These are phyloP conservation scores for Auriculariales sp. DNA, from an alignment of 768 basidiomycete genomes.

Conservation along the genomic window DNA sequence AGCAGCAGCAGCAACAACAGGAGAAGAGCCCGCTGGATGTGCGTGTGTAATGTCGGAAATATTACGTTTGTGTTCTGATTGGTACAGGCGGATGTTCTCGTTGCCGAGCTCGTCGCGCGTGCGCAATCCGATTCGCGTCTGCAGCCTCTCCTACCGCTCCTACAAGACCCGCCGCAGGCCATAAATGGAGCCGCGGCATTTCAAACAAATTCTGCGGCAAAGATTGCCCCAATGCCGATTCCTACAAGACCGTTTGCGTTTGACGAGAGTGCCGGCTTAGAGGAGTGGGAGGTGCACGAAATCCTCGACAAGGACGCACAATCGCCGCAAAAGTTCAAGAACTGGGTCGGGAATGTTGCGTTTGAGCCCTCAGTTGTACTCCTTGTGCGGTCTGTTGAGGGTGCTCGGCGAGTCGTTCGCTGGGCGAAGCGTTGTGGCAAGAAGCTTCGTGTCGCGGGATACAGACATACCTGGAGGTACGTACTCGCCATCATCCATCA, in stretches of 20 bases:
- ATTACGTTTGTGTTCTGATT: too few relatives aligned
- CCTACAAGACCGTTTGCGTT: not conserved
- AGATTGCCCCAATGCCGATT: not conserved
- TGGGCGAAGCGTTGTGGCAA: not conserved
- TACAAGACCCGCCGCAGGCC: not conserved
- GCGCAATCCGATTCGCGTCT: not conserved
- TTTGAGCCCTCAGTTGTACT: conserved; percentile 1
- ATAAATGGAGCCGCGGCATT: not conserved
- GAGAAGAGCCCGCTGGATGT: too few relatives aligned
- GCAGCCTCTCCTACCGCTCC: not conserved
- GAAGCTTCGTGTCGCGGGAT: conserved; percentile 2
- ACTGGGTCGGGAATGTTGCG: conserved; percentile 1
- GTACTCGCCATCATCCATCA: not conserved
- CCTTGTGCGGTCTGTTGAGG: not conserved
- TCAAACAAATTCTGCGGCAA: not conserved
- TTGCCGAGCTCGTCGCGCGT: not conserved
- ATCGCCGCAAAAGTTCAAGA: not conserved
- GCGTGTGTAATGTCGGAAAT: too few relatives aligned
- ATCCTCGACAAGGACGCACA: not conserved
- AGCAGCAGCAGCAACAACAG: too few relatives aligned
- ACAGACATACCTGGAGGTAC: conserved; percentile 4
- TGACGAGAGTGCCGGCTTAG: not conserved
- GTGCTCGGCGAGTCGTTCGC: not conserved
- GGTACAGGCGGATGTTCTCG: conserved; percentile 2
- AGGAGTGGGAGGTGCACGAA: conserved; percentile 2